phyloP scores from a whole-genome alignment of 768 basidiomycete genomes.

The Rickenella mellea region DNA sequence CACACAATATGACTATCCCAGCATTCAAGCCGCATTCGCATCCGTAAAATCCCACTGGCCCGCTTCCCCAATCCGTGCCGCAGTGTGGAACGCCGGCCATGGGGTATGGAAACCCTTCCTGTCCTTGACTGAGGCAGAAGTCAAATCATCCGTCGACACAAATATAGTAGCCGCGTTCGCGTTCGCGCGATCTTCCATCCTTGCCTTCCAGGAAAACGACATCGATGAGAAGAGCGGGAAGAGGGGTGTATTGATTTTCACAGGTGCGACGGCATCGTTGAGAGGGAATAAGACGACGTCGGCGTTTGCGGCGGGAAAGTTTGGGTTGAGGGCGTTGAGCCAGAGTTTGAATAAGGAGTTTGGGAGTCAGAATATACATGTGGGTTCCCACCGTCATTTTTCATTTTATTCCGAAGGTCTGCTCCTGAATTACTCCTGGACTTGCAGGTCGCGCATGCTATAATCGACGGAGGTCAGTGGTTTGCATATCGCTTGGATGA shows the following conservation, averaged over 20 bases:
- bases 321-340: conserved; percentile 26
- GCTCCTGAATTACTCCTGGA: neutral
- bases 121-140: conserved; percentile 26
- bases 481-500: neutral
- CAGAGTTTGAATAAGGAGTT: conserved; percentile 22
- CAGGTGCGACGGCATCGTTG: conserved; percentile 31
- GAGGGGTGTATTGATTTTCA: conserved; percentile 33
- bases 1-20: conserved; percentile 20
- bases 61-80: conserved; percentile 23
- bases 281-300: conserved; percentile 29
- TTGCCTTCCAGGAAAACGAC: conserved; percentile 22
- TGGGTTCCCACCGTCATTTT: conserved; percentile 5
- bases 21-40: conserved; percentile 22
- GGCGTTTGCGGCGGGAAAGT: conserved; percentile 32
- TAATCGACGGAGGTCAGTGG: conserved; percentile 55
- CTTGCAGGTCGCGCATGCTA: conserved; percentile 50
- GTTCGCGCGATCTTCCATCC: conserved; percentile 24
- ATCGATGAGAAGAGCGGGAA: conserved; percentile 22
- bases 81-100: conserved; percentile 29
- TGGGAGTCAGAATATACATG: conserved; percentile 21
- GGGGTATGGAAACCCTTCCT: conserved; percentile 30
- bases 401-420: neutral
- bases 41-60: conserved; percentile 24
- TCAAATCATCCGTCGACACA: conserved; percentile 18
- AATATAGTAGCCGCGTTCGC: conserved; percentile 30